phyloP scores from a whole-genome alignment of 768 basidiomycete species.

The Pulveroboletus sp. region DNA sequence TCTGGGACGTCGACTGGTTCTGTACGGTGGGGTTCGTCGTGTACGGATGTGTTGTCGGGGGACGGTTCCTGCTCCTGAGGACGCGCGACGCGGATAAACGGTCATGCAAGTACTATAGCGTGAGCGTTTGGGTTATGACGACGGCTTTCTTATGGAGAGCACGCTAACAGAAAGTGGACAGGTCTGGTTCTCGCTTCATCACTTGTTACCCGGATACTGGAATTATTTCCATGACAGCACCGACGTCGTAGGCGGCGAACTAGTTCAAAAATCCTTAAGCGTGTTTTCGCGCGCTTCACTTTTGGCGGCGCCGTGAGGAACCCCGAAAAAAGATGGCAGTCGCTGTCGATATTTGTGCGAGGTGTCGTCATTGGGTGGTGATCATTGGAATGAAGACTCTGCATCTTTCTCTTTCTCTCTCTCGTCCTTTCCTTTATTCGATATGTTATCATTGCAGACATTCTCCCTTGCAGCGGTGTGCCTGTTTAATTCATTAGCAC shows the following conservation, averaged over 20 bases:
- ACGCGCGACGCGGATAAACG: slow-evolving; percentile 28
- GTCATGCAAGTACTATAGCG: slow-evolving; percentile 38
- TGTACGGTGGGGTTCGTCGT: slow-evolving; percentile 25
- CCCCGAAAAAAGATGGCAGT: too few species aligned
- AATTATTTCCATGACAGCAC: slow-evolving; percentile 26
- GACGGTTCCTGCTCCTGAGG: slow-evolving; percentile 28
- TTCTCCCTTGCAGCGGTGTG: too few species aligned
- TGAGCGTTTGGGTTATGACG: slow-evolving; percentile 10
- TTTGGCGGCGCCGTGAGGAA: not conserved
- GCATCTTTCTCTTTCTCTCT: too few species aligned
- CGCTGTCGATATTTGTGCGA: too few species aligned
- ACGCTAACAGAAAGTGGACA: slow-evolving; percentile 6
- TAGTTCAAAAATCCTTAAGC: slow-evolving; percentile 17
- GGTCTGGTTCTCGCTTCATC: slow-evolving; percentile 35
- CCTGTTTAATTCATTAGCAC: too few species aligned
- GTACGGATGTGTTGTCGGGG: slow-evolving; percentile 33
- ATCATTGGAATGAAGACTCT: too few species aligned
- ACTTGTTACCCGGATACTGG: slow-evolving; percentile 35
- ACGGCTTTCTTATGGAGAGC: too few species aligned
- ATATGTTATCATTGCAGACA: too few species aligned
- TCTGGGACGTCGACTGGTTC: slow-evolving; percentile 34
- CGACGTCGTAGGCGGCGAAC: slow-evolving; percentile 11
- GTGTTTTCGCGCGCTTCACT: slow-evolving; percentile 14
- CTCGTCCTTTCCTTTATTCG: too few species aligned
- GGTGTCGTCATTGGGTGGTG: too few species aligned